Base-by-base conservation (phyloP, 108 stramenopile genomes). In the Schizochytrium sp. region DNA sequence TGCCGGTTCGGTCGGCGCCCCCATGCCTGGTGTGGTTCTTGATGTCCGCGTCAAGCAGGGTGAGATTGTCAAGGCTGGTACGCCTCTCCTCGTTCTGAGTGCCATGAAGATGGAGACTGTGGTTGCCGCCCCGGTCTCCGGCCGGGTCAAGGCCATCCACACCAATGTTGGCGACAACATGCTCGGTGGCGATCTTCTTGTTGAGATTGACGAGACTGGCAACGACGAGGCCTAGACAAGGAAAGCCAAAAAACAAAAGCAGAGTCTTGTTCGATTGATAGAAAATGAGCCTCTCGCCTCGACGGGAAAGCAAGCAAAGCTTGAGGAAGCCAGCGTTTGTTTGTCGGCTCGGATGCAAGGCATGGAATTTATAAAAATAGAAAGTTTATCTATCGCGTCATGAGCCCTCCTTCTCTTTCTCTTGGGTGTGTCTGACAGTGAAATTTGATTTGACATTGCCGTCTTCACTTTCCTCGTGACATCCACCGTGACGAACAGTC, bases 81-180 rank as follows among this genome's bases (percentile, higher is more conserved):
- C 96, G 89, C 95, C 96, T 4, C 92, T 98, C 48, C 91, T 97
- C 8, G 93, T 96, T 5, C 91, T 98, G 71, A 93, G 92, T 5
- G 98, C 98, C 28, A 98, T 98, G 98, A 98, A 98, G 91, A 98
- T 98, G 98, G 98, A 98, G 92, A 98, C 98, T 19, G 92, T 95
- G 58, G 96, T 98, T 18, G 87, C 95, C 23, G 92, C 96, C 8
- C 95, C 98, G 12, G 92, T 93, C 44, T 91, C 90, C 59, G 98
- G 98, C 28, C 88, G 89, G 44, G 97, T 98, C 16, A 95, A 91
- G 88, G 72, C 91, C 60, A 91, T 98, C 28, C 93, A 87, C 23
- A 97, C 97, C 5, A 95, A 94, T 5, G 95, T 95, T 18, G 97
- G 97, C 5, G 98, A 98, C 88, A 95, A 95, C 88, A 91, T 98